A percentile compares a stretch with the other conserved stretches of the same genome.
These are phyloP conservation scores for Syncephalastrum sp. DNA, from an alignment of 371 early-diverging fungal species.

Conservation along the genomic window DNA sequence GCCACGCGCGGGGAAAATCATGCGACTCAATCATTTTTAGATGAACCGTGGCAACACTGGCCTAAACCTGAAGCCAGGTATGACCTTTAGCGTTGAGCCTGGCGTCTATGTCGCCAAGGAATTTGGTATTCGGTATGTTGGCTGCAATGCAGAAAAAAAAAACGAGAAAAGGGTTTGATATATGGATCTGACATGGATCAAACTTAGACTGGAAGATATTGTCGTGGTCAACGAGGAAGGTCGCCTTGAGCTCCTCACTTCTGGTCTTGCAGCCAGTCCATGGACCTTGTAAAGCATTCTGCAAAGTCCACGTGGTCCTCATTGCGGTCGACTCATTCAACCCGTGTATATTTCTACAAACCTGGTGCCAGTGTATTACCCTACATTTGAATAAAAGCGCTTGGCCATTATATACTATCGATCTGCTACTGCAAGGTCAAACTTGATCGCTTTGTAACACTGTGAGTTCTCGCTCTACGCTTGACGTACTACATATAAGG, in stretches of 20 bases:
- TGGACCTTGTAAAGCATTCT: constrained; percentile 34
- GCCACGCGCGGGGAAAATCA: too few species aligned
- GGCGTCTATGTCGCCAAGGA: constrained; percentile 52
- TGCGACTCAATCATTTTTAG: not conserved
- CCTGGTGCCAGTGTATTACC: too few species aligned
- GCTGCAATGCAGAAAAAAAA: too few species aligned
- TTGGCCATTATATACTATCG: too few species aligned
- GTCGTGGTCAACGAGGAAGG: constrained; percentile 55
- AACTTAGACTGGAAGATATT: constrained; percentile 46
- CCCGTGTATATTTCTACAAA: too few species aligned
- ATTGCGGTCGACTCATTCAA: not conserved
- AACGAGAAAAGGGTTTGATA: too few species aligned
- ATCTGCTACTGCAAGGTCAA: too few species aligned
- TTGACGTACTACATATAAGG: too few species aligned
- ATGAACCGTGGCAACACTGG: constrained; percentile 53
- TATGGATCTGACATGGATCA: too few species aligned
- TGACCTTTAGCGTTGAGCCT: constrained; percentile 63
- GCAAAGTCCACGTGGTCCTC: not conserved
- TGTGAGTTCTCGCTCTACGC: too few species aligned
- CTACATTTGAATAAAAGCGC: too few species aligned
- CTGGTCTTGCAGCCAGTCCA: constrained; percentile 46
- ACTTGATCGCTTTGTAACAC: too few species aligned
- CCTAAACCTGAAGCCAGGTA: constrained; percentile 43
- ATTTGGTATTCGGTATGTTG: constrained; percentile 44
- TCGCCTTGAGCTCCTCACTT: constrained; percentile 48